Evolutionary conservation across 2,329 filamentous ascomycete genomes (phyloP).

Genomic region (Calonectria ilicicola): DNA sequence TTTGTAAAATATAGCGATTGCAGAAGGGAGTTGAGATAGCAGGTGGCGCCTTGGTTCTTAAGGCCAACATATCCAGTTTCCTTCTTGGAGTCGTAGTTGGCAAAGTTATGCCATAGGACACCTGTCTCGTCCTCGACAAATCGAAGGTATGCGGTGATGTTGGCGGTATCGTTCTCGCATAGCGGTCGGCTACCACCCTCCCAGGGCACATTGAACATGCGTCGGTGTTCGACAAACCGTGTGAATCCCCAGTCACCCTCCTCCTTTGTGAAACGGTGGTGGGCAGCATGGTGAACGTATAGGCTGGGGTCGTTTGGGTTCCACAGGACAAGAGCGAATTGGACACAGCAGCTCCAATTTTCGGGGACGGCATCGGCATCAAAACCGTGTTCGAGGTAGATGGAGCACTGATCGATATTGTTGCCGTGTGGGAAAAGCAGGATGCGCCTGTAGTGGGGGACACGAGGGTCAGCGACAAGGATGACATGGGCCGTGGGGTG

Average conservation of each 20-base stretch:
- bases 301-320: constrained; percentile 93
- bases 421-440: constrained; percentile 97
- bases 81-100: constrained; percentile 98
- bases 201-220: constrained; percentile 84
- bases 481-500: constrained; percentile 7
- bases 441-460: constrained; percentile 74
- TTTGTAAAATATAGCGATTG: constrained; percentile 91
- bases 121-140: constrained; percentile 89
- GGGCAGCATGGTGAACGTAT: constrained; percentile 84
- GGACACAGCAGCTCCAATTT: constrained; percentile 96
- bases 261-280: constrained; percentile 94
- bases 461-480: constrained; percentile 34
- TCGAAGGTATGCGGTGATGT: constrained; percentile 85
- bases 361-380: constrained; percentile 81
- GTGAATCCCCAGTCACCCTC: constrained; percentile 99
- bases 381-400: constrained; percentile 97
- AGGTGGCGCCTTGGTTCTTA: constrained; percentile 95
- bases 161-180: constrained; percentile 81
- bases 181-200: constrained; percentile 77
- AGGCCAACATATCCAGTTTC: constrained; percentile 97
- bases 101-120: constrained; percentile 91
- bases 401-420: constrained; percentile 91
- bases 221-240: constrained; percentile 89
- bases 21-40: constrained; percentile 86
- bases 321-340: constrained; percentile 94